Base-by-base conservation (phyloP, 2,329 filamentous ascomycete species). In the Pseudogymnoascus sp. region DNA sequence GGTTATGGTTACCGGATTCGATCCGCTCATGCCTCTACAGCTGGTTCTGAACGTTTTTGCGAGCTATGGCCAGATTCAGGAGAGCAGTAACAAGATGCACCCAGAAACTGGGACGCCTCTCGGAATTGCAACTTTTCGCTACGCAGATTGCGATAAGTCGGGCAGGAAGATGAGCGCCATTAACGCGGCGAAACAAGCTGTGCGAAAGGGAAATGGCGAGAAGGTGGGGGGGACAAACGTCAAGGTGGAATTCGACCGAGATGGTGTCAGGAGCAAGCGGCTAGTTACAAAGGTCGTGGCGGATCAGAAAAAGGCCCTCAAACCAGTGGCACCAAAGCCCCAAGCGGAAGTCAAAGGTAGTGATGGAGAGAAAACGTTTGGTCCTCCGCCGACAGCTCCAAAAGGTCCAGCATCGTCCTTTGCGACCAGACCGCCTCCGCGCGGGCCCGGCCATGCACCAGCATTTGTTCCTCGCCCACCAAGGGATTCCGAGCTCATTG, bases 1-100 rank as follows among this genome's bases (percentile, higher is more conserved):
- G 73, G 86, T 99, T 58, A 88, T 97, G 3, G 91, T 97, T 19
- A 92, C 87, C n/a, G 91, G 92, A n/a, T 97, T 97, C 73, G 94
- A 97, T 74, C 92, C 93, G 5, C 79, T 97, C 66, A 88, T 90
- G 41, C 84, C 91, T 11, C 90, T 96, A 69, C 83, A 85, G 62
- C 90, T 91, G 69, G 82, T 96, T 60, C 84, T 84, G 16, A 84
- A 88, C 52, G 83, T 90, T 61, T 95, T 96, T 72, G 84, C 87
- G 16, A 85, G 84, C 2, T 96, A 89, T 76, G 92, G 92, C 61
- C 91, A 96, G 63, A 92, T 99, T 66, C 88, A 89, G 49, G 89
- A 92, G 71, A 89, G 95, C 69, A 92, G 91, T 71, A 97, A 97
- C 72, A 93, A 95, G 73, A 93, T 95, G 70, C 92, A 99, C 74